Evolutionary conservation across 2,329 filamentous ascomycete species (phyloP).

Genomic region (Nectriaceae sp.): DNA sequence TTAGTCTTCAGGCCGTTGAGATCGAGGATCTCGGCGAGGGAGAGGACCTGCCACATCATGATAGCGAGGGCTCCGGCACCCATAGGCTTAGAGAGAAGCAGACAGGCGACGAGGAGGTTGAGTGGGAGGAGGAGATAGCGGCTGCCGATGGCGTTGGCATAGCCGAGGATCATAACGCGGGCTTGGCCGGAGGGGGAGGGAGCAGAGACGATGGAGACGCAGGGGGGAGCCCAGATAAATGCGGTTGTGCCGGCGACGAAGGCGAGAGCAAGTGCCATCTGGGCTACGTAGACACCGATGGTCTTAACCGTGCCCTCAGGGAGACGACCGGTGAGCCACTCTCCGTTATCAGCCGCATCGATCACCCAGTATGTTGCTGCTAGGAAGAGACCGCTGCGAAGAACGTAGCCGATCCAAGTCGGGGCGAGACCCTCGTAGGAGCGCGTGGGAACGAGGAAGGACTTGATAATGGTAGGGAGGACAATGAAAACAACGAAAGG

Average conservation of each 20-base stretch:
- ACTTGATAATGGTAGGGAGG: conserved; percentile 74
- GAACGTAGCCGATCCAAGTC: conserved; percentile 78
- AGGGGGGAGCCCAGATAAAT: conserved; percentile 83
- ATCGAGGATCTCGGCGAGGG: conserved; percentile 67
- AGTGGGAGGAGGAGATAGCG: conserved; percentile 84
- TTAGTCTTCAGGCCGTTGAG: conserved; percentile 62
- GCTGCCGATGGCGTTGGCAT: conserved; percentile 89
- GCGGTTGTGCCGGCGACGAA: conserved; percentile 82
- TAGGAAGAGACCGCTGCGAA: conserved; percentile 75
- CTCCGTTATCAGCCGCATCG: conserved; percentile 83
- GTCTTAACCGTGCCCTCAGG: conserved; percentile 69
- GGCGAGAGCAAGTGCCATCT: conserved; percentile 76
- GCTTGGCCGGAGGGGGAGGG: conserved; percentile 46
- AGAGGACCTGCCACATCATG: conserved; percentile 86
- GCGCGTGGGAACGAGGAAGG: conserved; percentile 77
- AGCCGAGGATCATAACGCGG: conserved; percentile 80
- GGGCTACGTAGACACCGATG: conserved; percentile 75
- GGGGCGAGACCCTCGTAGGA: conserved; percentile 87
- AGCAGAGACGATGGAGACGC: conserved; percentile 69
- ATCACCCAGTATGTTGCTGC: conserved; percentile 84
- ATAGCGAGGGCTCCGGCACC: conserved; percentile 81
- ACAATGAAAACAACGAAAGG: conserved; percentile 73
- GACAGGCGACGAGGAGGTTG: conserved; percentile 74
- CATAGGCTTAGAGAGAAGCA: conserved; percentile 92
- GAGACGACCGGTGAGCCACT: conserved; percentile 66